Evolutionary conservation across 2,329 filamentous ascomycete genomes (phyloP), one percentile per base, ranked within the genome.

Genomic region (Trichoderma afroharzianum): DNA sequence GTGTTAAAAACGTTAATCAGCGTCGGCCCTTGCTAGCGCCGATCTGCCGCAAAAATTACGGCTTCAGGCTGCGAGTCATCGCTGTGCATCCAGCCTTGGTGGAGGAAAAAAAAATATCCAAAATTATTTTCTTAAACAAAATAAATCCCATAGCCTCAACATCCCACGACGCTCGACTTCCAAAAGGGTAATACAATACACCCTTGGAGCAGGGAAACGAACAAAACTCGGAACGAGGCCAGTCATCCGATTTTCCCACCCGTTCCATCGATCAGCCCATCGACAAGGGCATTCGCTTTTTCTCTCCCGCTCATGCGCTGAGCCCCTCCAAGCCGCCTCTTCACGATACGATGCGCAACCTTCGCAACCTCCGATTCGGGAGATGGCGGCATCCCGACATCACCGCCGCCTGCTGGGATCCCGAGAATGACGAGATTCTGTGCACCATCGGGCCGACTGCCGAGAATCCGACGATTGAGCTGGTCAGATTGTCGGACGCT

Each of bases 381-480:
- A 85, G 88, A 79, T 91, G 91, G 83, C 87, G 90, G 74, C 85
- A 87, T 67, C 81, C 86, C 74, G 85, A 88, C 73, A 85, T 96
- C 77, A 92, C 93, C 68, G 91, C 94, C 33, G 89, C 91, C 71
- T 92, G 94, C 78, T 98, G 95, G 95, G 94, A 98, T 83, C 87
- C 91, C 63, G 87, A 90, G 73, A 90, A 88, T 74, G 92, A 96
- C 81, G 89, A 93, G 73, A 82, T 96, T 68, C 86, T 99, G 76
- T 95, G 92, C 83, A 91, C 93, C 68, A 92, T 95, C 85, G 95
- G 96, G 8, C 96, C 95, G 74, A 91, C 90, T 4, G 84, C 88
- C 79, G 84, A 87, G 76, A 90, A 89, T 79, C 85, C 91, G 71
- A 85, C 90, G 67, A 92, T 99, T 76, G 91, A 95, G 80, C 86